Base-by-base conservation (phyloP, 306 rosid genomes). In the Lupinus albus region DNA sequence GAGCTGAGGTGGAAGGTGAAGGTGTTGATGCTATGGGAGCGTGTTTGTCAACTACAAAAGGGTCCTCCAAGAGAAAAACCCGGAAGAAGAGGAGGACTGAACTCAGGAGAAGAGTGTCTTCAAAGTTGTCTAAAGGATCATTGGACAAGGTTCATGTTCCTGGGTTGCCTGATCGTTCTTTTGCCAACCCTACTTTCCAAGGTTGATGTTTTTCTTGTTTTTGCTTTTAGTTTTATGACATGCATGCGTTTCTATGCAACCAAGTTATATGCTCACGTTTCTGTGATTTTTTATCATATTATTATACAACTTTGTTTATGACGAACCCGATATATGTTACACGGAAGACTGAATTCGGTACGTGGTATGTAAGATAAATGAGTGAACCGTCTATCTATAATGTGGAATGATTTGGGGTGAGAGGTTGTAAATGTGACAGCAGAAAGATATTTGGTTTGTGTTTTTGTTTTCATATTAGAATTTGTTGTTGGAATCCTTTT, bases 1-100 rank as follows among this genome's bases (percentile, higher is more conserved):
- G 71, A 61, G 58, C 48, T 30, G 13, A 45, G 67, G 28, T 25
- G 28, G 28, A 25, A 25, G 30, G 30, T 2, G 30, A 25, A 25
- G 30, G 30, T 25, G 49, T 77, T 65, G 60, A 33, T 66, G 78
- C 74, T 1, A 92, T 93, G 99, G 99, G 99, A 21, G 84, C 86
- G 52, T 94, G 99, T 72, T 86, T 88, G 13, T 94, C 99, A 18
- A 78, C 83, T 69, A 91, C 87, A 14, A 61, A 81, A 62, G 80
- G 85, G 20, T 90, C 30, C 30, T 25, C 30, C 30, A 84, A 78
- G 83, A 83, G 62, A 70, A 83, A 71, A 72, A 69, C 9, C 11
- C 70, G 69, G 20, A 81, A 70, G 64, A 79, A 81, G 44, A 80
- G 77, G 59, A 84, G 64, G 66, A 64, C 45, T 58, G 87, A 81